Conservation (phyloP, 768 basidiomycete genomes). For the Termitomyces titanicus region DNA sequence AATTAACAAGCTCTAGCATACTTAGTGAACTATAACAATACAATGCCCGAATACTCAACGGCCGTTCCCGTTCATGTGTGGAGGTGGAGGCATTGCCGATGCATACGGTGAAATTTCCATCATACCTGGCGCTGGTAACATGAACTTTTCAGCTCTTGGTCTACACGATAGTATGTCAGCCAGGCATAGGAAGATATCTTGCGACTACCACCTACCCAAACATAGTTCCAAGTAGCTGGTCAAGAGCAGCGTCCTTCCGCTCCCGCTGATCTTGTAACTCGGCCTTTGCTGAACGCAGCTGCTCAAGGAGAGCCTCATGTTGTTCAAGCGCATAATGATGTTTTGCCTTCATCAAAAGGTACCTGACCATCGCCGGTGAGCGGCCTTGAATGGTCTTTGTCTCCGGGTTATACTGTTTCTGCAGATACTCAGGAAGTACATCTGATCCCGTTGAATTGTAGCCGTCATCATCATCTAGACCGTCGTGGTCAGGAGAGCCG, state of each 20-base stretch:
- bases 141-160: constrained; percentile 22
- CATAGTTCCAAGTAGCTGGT: constrained; percentile 42
- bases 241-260: constrained; percentile 60
- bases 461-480: constrained; percentile 34
- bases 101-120: constrained; percentile 7
- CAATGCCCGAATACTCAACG: not conserved
- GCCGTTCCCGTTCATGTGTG: constrained; percentile 8
- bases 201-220: constrained; percentile 45
- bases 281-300: constrained; percentile 51
- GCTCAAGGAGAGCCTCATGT: constrained; percentile 61
- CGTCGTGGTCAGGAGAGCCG: constrained; percentile 11
- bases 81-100: not conserved
- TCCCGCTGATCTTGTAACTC: constrained; percentile 52
- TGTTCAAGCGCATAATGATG: constrained; percentile 64
- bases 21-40: not conserved
- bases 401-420: constrained; percentile 44
- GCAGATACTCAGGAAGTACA: constrained; percentile 52
- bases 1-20: not conserved
- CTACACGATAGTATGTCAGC: constrained; percentile 6
- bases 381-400: constrained; percentile 68
- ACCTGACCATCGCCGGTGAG: constrained; percentile 69
- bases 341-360: constrained; percentile 75
- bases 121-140: constrained; percentile 15
- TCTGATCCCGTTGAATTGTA: constrained; percentile 36
- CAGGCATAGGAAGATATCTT: not conserved